Evolutionary conservation across 768 basidiomycete genomes (phyloP).

Genomic region (Sistotremastrum suecicum): DNA sequence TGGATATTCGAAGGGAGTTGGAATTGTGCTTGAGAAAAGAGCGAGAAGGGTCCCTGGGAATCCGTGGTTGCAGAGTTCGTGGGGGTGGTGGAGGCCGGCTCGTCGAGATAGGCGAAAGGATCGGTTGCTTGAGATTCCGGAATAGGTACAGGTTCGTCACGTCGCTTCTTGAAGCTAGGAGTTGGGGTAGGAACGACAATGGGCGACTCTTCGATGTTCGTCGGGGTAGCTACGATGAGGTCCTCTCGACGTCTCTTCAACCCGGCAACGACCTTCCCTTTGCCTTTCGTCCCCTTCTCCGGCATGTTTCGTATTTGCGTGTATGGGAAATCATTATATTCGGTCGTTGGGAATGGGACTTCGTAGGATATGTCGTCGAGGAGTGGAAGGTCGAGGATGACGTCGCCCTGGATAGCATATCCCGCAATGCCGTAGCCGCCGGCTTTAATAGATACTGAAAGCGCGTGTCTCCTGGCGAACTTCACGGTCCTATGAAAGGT

Average conservation of each 20-base stretch:
- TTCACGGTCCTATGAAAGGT: conserved; percentile 35
- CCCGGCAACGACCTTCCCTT: conserved; percentile 17
- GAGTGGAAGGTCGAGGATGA: conserved; percentile 68
- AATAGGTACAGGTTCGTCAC: no score
- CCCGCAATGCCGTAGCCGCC: conserved; percentile 89
- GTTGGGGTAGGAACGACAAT: no score
- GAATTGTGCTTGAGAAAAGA: neutral
- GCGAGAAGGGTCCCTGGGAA: conserved; percentile 1
- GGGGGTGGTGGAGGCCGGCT: neutral
- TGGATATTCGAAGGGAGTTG: no score
- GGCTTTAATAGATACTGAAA: conserved; percentile 73
- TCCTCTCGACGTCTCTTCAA: no score
- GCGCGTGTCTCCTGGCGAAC: conserved; percentile 57
- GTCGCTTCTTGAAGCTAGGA: no score
- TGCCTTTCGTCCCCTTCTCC: conserved; percentile 39
- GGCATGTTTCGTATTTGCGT: conserved; percentile 48
- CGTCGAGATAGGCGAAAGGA: no score
- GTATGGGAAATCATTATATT: conserved; percentile 23
- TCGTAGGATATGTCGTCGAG: conserved; percentile 60
- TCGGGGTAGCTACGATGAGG: no score
- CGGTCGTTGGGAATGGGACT: conserved; percentile 20
- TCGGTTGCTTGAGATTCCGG: no score
- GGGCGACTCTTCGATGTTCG: no score
- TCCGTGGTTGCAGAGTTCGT: neutral
- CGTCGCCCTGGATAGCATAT: conserved; percentile 76